Conservation (phyloP, 164 flowering plant genomes). For the Umbellularia californica region DNA sequence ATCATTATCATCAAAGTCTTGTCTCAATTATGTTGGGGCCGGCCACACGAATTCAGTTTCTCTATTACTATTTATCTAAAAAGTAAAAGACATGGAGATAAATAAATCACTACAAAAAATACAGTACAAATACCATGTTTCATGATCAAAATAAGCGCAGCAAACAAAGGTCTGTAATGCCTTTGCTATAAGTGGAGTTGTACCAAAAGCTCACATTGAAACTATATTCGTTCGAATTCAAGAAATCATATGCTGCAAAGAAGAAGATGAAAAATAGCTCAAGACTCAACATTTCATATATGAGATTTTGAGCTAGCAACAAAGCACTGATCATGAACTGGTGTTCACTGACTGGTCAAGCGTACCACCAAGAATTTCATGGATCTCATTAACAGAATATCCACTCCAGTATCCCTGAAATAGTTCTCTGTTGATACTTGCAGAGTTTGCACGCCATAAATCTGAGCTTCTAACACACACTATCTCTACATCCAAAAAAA, state of each 20-base stretch:
- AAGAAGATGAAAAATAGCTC: neutral
- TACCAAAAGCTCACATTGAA: slow-evolving; percentile 74
- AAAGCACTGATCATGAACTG: neutral
- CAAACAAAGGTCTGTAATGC: slow-evolving; percentile 27
- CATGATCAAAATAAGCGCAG: slow-evolving; percentile 55
- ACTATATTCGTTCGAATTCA: slow-evolving; percentile 21
- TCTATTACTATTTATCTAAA: too few relatives aligned
- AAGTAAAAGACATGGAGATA: neutral
- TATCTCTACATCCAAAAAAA: too few relatives aligned
- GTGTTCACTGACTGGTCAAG: neutral
- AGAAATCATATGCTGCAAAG: slow-evolving; percentile 71
- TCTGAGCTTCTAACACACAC: neutral
- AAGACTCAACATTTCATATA: neutral
- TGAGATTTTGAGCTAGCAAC: neutral
- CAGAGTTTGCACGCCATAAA: neutral
- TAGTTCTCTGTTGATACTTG: neutral
- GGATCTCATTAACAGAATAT: neutral
- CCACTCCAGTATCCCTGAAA: neutral
- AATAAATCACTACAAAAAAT: neutral
- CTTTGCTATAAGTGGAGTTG: slow-evolving; percentile 45
- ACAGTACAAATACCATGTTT: slow-evolving; percentile 53
- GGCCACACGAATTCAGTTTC: too few relatives aligned
- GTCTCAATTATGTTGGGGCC: too few relatives aligned
- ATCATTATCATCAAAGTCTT: too few relatives aligned
- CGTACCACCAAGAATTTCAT: slow-evolving; percentile 5